These are phyloP conservation scores for Phaffia australis DNA, from an alignment of 768 basidiomycete genomes.

Conservation along the genomic window DNA sequence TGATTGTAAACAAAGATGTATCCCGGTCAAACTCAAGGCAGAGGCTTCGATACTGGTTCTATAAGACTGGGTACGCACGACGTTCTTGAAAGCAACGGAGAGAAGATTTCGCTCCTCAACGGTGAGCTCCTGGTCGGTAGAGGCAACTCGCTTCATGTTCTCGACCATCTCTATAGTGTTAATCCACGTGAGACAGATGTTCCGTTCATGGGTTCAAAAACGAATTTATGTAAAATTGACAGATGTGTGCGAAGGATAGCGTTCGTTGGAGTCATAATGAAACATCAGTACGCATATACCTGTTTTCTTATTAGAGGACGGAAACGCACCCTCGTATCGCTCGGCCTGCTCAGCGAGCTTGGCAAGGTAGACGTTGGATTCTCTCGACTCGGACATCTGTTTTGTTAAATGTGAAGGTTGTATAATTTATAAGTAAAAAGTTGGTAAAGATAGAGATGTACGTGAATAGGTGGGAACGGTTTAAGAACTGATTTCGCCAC, in stretches of 20 bases:
- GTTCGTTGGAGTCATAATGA: too few relatives aligned
- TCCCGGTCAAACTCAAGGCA: too few relatives aligned
- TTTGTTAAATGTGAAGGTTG: too few relatives aligned
- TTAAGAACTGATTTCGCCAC: too few relatives aligned
- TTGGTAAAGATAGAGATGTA: too few relatives aligned
- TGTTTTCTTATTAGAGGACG: not conserved
- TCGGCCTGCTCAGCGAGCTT: constrained; percentile 99
- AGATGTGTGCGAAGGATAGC: too few relatives aligned
- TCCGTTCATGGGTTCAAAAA: not conserved
- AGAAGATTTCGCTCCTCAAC: constrained; percentile 97
- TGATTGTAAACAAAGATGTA: too few relatives aligned
- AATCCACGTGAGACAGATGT: not conserved
- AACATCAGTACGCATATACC: too few relatives aligned
- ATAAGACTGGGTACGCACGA: not conserved
- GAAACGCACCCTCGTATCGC: constrained; percentile 77
- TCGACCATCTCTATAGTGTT: constrained; percentile 70
- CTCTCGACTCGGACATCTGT: constrained; percentile 55
- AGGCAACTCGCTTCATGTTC: constrained; percentile 98
- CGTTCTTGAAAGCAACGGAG: constrained; percentile 98
- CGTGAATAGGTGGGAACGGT: too few relatives aligned
- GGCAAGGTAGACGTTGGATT: constrained; percentile 98
- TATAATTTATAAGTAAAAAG: too few relatives aligned
- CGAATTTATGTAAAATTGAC: too few relatives aligned
- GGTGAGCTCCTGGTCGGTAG: constrained; percentile 93
- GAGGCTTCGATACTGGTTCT: too few relatives aligned